Conservation (phyloP, 2,329 filamentous ascomycete genomes). For the Fonsecaea monophora region DNA sequence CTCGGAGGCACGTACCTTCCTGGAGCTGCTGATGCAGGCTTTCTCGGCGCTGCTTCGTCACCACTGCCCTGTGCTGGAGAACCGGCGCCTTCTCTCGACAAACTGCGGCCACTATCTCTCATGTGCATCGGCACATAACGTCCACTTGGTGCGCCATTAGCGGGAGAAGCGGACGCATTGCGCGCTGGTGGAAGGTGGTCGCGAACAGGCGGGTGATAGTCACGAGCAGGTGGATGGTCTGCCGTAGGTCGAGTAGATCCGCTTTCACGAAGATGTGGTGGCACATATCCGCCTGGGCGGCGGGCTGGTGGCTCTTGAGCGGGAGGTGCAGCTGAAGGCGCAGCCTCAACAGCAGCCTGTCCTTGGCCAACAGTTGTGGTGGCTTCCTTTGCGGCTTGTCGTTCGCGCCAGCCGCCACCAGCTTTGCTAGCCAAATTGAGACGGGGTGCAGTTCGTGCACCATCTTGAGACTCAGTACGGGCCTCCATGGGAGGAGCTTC, state of each 20-base stretch:
- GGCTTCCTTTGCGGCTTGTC: slow-evolving; percentile 59
- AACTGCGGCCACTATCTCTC: slow-evolving; percentile 43
- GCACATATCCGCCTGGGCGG: slow-evolving; percentile 45
- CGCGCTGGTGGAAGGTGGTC: slow-evolving; percentile 39
- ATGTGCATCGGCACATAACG: slow-evolving; percentile 45
- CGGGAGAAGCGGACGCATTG: slow-evolving; percentile 39
- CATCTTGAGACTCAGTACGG: slow-evolving; percentile 59
- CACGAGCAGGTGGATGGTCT: slow-evolving; percentile 39
- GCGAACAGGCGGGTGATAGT: slow-evolving; percentile 38
- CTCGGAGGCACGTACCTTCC: slow-evolving; percentile 38
- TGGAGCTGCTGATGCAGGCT: slow-evolving; percentile 26
- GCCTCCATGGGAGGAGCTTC: slow-evolving; percentile 49
- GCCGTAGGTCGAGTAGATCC: slow-evolving; percentile 31
- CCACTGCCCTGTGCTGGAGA: slow-evolving; percentile 30
- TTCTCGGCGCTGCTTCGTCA: slow-evolving; percentile 30
- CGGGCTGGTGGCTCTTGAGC: slow-evolving; percentile 39
- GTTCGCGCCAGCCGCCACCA: slow-evolving; percentile 65
- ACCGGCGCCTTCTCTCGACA: slow-evolving; percentile 34
- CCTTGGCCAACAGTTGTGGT: slow-evolving; percentile 16
- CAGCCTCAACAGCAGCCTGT: slow-evolving; percentile 18
- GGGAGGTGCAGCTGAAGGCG: slow-evolving; percentile 21
- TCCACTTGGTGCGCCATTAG: slow-evolving; percentile 43
- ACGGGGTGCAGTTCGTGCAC: slow-evolving; percentile 56
- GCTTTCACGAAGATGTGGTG: slow-evolving; percentile 50
- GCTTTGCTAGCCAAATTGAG: slow-evolving; percentile 61